Percentiles rank a stretch among this genome's conserved stretches.
phyloP scores from a whole-genome alignment of 140 eudicot species.

The Oenanthe javanica region DNA sequence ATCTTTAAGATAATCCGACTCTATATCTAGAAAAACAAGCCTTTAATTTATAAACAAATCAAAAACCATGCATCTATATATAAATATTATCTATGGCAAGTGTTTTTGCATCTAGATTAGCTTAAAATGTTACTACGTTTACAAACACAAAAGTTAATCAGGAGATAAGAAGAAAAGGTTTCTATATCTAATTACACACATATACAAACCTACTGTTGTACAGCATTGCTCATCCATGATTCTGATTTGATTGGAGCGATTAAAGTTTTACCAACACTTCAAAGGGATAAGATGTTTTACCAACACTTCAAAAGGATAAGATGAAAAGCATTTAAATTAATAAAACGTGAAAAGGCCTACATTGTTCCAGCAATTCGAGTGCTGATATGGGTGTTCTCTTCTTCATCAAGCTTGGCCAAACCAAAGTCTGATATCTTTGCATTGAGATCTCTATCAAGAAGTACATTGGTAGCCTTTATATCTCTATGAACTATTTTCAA shows the following conservation, averaged over 20 bases:
- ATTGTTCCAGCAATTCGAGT: constrained; percentile 19
- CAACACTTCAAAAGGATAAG: neutral
- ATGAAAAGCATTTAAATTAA: neutral
- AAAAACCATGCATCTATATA: no score
- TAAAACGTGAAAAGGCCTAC: neutral
- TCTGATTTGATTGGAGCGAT: neutral
- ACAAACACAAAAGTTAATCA: neutral
- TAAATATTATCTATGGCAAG: no score
- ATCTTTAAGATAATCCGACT: neutral
- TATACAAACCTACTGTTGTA: no score
- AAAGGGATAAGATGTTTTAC: no score
- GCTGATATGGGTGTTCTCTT: constrained; percentile 17
- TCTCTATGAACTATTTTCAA: constrained; percentile 17
- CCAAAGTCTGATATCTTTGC: constrained; percentile 17
- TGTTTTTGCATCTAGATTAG: neutral
- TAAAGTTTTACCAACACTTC: constrained; percentile 1
- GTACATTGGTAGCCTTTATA: constrained; percentile 16
- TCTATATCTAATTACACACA: no score
- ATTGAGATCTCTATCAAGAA: constrained; percentile 6
- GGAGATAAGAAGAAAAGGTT: neutral
- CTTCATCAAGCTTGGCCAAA: constrained; percentile 18
- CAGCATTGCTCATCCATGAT: neutral
- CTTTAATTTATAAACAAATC: no score
- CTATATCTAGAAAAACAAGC: neutral
- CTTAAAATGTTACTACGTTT: neutral